Evolutionary conservation across 2,329 filamentous ascomycete species (phyloP).

Genomic region (Biscogniauxia sp.): DNA sequence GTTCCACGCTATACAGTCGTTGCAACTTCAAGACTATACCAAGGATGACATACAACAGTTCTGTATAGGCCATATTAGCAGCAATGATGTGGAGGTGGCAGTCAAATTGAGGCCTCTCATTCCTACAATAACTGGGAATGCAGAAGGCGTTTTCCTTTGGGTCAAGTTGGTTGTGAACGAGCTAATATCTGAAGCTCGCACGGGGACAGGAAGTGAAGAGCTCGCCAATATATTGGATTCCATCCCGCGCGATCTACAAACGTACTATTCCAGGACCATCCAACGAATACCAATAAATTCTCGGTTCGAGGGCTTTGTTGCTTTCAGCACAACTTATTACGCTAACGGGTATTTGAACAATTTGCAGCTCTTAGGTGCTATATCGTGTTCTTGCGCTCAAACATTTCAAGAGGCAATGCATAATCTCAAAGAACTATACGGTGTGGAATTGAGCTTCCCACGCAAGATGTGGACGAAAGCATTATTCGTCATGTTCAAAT

Average conservation of each 20-base stretch:
- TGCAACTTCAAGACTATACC: slow-evolving; percentile 17
- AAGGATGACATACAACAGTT: slow-evolving; percentile 16
- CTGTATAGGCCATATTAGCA: slow-evolving; percentile 8
- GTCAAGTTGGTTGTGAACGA: slow-evolving; percentile 15
- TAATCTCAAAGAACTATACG: not conserved
- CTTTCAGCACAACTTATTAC: slow-evolving; percentile 6
- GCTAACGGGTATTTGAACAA: too few relatives aligned
- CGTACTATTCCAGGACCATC: slow-evolving; percentile 14
- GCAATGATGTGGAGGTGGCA: not conserved
- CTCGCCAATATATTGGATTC: slow-evolving; percentile 4
- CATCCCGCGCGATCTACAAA: slow-evolving; percentile 10
- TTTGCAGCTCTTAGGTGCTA: not conserved
- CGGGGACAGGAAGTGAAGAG: not conserved
- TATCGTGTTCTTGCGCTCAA: not conserved
- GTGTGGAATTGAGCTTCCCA: not conserved
- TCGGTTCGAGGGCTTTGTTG: slow-evolving; percentile 11
- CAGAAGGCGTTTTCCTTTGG: slow-evolving; percentile 19
- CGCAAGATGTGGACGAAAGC: too few relatives aligned
- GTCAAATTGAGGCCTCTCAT: slow-evolving; percentile 1
- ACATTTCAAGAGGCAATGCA: not conserved
- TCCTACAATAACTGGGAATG: slow-evolving; percentile 6
- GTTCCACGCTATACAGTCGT: slow-evolving; percentile 2
- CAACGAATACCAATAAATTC: slow-evolving; percentile 7
- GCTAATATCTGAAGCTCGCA: slow-evolving; percentile 4
- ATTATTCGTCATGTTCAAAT: too few relatives aligned